Base-by-base conservation (phyloP, 23 red algal species). In the Gracilaria gracilis region DNA sequence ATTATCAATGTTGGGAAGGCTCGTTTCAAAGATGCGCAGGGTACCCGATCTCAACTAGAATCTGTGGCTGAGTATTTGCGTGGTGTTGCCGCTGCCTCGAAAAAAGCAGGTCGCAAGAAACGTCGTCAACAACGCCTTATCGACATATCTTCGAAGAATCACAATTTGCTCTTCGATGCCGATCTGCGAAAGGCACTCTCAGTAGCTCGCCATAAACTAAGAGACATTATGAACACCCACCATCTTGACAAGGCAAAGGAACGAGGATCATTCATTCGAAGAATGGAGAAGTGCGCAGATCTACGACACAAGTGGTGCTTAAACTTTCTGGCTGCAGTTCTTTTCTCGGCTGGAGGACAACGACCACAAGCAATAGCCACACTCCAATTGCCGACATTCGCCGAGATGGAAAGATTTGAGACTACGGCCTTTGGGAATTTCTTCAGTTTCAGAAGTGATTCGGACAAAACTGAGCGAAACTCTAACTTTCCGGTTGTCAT, bases 291-390 rank as follows among this genome's bases (percentile, higher is more conserved):
- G 11, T 19, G 11, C 9, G 28, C 1, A 13, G 62, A 9, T 27
- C 37, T 79, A 9, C 14, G 48, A 1, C 29, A 83, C 15, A 83
- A 83, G 53, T 83, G 79, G 79, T 83, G 79, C 33, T 2, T 83
- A 0, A 83, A 83, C 31, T 83, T 83, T 14, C 15, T 83, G 50
- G 49, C 25, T 4, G 27, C 54, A 24, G 19, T 83, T 62, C 51
- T 42, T 5, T 65, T 83, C 9, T 16, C 79, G 14, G 49, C 32
- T 4, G 79, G 79, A 11, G 53, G 79, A 50, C 79, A 83, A 29
- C 53, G 79, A 36, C 79, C 57, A 1, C 4, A 64, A 40, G 79
- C 55, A 27, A 57, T 57, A 38, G 29, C 79, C 1, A 12, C 24
- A 28, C 31, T 83, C 3, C 44, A 83, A 62, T 4, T 29, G 3